Evolutionary conservation across 2,329 filamentous ascomycete genomes (phyloP), one percentile per base, ranked within the genome.

Genomic region (Penicillium rolfsii): DNA sequence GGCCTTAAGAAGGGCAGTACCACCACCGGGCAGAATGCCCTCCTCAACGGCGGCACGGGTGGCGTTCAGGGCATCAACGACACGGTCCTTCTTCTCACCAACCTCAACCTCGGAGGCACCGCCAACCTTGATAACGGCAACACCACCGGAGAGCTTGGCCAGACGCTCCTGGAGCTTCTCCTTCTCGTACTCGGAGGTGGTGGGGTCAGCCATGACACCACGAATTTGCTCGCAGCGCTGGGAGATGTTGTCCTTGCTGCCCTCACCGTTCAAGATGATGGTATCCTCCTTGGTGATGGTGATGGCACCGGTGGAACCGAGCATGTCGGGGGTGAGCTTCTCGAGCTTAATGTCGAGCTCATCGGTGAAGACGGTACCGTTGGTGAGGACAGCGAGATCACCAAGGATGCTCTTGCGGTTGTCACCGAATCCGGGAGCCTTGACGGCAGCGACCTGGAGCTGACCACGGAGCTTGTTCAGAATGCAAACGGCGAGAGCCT

Each of bases 261-360:
- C 95, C 75, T 97, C 93, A 59, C 95, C 95, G 81, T 99, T 99
- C 65, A 99, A 88, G 76, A 99, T 89, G 80, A 99, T 97, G 72
- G 95, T 99, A 82, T 99, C 95, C 84, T 99, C 95, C 87, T 99
- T 99, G 79, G 95, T 99, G 83, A 99, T 98, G 79, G 95, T 98
- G 84, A 99, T 97, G 74, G 93, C 95, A 67, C 95, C 95, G 70
- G 95, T 98, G 62, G 92, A 95, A 70, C 95, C 95, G 76, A 99
- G 91, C 89, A 97, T 91, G 71, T 98, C 95, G 64, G 90, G 85
- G 52, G 93, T 98, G 64, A 91, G 90, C 89, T 98, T 99, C 85
- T 99, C 95, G 59, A 99, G 91, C 88, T 99, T 99, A 80, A 98
- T 89, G 75, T 98, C 95, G 65, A 99, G 91, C 86, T 99, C 95